Percentiles rank a stretch among this genome's conserved stretches.
Evolutionary conservation across 805 yeast genomes (phyloP).

Genomic region (Candida mattraensis): DNA sequence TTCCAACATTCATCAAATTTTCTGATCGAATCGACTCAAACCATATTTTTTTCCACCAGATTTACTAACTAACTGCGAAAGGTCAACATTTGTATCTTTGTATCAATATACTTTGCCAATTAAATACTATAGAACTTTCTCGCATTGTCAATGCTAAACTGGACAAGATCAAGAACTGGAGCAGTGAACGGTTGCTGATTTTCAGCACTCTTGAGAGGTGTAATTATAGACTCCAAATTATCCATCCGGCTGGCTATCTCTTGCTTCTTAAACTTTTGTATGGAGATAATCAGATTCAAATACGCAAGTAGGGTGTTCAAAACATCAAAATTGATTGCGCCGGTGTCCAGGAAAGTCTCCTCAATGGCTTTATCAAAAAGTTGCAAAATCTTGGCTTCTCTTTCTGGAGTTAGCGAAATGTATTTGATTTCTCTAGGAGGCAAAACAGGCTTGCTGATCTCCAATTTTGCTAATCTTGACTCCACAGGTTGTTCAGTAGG

Average conservation of each 20-base stretch:
- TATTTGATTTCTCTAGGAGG: slow-evolving; percentile 43
- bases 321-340: slow-evolving; percentile 18
- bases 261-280: slow-evolving; percentile 12
- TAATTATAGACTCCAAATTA: slow-evolving; percentile 2
- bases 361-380: slow-evolving; percentile 41
- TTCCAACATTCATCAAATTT: slow-evolving; percentile 49
- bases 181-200: no score
- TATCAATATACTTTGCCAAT: not conserved
- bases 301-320: slow-evolving; percentile 52
- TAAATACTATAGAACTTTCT: slow-evolving; percentile 12
- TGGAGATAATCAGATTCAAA: slow-evolving; percentile 47
- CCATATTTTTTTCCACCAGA: not conserved
- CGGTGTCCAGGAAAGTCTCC: slow-evolving; percentile 31
- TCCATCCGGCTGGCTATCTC: slow-evolving; percentile 6
- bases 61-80: slow-evolving; percentile 3
- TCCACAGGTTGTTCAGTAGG: slow-evolving; percentile 9
- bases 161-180: slow-evolving; percentile 17
- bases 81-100: not conserved
- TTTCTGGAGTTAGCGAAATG: slow-evolving; percentile 42
- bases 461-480: slow-evolving; percentile 8
- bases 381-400: slow-evolving; percentile 43
- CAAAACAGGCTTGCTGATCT: slow-evolving; percentile 29
- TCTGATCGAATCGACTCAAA: slow-evolving; percentile 23
- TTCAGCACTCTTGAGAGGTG: not conserved
- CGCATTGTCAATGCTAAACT: slow-evolving; percentile 24